phyloP scores from a whole-genome alignment of 495 filamentous ascomycete genomes.

The Xanthoparmelia taractica region DNA sequence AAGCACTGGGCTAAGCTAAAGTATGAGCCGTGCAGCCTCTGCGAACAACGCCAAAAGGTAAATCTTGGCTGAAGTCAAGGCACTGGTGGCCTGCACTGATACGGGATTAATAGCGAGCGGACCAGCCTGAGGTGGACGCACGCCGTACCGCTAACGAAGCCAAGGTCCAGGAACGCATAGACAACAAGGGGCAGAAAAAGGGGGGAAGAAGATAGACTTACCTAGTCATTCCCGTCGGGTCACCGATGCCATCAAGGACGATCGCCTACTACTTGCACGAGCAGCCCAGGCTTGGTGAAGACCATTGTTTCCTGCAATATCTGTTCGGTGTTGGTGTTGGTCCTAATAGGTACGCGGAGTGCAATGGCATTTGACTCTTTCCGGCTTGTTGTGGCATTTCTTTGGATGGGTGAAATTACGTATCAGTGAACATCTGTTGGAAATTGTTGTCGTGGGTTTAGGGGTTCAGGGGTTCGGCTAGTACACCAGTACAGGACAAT shows the following conservation, averaged over 20 bases:
- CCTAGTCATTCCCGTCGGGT: background rate
- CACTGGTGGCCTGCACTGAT: background rate
- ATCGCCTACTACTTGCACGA: background rate
- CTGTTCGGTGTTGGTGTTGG: too few relatives aligned
- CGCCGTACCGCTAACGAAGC: background rate
- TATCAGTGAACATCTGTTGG: too few relatives aligned
- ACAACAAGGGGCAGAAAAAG: conserved; percentile 9
- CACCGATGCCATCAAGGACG: background rate
- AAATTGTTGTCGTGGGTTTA: too few relatives aligned
- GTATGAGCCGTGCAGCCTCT: background rate
- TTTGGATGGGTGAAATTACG: too few relatives aligned
- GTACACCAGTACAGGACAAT: too few relatives aligned
- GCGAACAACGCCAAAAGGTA: background rate
- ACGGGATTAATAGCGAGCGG: background rate
- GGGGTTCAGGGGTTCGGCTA: too few relatives aligned
- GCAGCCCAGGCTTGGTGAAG: too few relatives aligned
- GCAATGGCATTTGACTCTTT: too few relatives aligned
- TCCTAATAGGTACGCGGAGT: too few relatives aligned
- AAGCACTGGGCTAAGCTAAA: conserved; percentile 1
- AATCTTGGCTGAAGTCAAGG: background rate
- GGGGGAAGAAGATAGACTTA: background rate
- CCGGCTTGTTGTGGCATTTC: too few relatives aligned
- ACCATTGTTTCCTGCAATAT: too few relatives aligned
- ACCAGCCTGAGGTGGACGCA: background rate
- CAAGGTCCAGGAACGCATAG: background rate